Evolutionary conservation across 2,329 filamentous ascomycete species (phyloP).

Genomic region (Talaromyces funiculosus): DNA sequence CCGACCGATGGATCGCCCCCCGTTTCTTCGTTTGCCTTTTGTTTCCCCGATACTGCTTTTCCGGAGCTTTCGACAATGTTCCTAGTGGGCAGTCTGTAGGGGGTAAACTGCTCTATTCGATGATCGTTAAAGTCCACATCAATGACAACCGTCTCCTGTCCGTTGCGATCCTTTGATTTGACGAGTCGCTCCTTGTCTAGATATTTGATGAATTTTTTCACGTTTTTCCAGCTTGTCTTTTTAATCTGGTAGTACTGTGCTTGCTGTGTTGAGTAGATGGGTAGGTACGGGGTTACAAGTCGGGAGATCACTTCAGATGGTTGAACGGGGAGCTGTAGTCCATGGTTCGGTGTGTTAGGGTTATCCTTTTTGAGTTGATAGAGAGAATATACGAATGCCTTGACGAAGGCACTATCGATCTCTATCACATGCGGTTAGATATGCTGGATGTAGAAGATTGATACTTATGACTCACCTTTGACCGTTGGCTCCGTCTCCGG

Average conservation of each 20-base stretch:
- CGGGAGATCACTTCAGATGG: constrained; percentile 60
- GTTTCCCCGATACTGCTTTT: constrained; percentile 26
- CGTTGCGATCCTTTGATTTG: constrained; percentile 60
- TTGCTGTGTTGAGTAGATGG: constrained; percentile 52
- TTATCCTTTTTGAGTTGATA: constrained; percentile 55
- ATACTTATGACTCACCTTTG: constrained; percentile 41
- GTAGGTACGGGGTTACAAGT: constrained; percentile 61
- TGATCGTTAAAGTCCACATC: constrained; percentile 60
- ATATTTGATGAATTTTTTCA: constrained; percentile 64
- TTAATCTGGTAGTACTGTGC: constrained; percentile 59
- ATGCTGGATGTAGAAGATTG: constrained; percentile 13
- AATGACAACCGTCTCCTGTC: constrained; percentile 58
- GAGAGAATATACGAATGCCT: constrained; percentile 60
- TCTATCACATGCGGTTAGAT: constrained; percentile 38
- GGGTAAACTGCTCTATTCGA: constrained; percentile 51
- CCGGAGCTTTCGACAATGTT: constrained; percentile 42
- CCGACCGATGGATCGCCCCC: constrained; percentile 38
- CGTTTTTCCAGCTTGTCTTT: constrained; percentile 65
- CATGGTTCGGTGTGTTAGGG: constrained; percentile 46
- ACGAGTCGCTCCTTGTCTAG: constrained; percentile 60
- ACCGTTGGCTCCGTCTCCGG: constrained; percentile 52
- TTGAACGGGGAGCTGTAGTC: constrained; percentile 57
- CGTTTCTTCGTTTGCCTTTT: constrained; percentile 21
- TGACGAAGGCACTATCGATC: constrained; percentile 60
- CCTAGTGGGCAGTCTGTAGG: constrained; percentile 58